Conservation (phyloP, 805 yeast genomes). For the Candida sphagnicola region DNA sequence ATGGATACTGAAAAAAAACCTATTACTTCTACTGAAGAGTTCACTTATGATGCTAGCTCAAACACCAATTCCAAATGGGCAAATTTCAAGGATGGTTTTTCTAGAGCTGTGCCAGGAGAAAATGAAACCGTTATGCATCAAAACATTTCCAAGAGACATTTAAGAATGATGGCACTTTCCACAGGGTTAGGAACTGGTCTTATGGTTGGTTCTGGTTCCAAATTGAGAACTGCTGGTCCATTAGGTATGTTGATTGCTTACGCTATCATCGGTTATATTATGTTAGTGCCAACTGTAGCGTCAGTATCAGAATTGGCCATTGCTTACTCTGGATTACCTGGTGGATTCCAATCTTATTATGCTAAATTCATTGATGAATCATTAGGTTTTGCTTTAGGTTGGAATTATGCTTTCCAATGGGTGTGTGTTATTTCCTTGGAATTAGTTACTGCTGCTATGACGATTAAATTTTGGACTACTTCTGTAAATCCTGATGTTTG, state of each 20-base stretch:
- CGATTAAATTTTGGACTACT: slow-evolving; percentile 53
- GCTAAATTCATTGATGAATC: slow-evolving; percentile 35
- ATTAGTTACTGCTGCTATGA: slow-evolving; percentile 60
- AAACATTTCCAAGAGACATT: slow-evolving; percentile 22
- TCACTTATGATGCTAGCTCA: slow-evolving; percentile 5
- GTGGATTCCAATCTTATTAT: slow-evolving; percentile 61
- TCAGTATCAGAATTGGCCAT: slow-evolving; percentile 51
- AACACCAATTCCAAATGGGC: slow-evolving; percentile 14
- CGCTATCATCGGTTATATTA: slow-evolving; percentile 28
- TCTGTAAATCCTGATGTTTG: slow-evolving; percentile 52
- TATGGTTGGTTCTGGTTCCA: slow-evolving; percentile 36
- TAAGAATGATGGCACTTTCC: slow-evolving; percentile 24
- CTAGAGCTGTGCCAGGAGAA: slow-evolving; percentile 19
- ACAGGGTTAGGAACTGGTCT: slow-evolving; percentile 44
- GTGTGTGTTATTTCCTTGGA: slow-evolving; percentile 59
- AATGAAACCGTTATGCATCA: slow-evolving; percentile 6
- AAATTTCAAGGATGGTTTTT: slow-evolving; percentile 22
- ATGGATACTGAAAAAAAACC: slow-evolving; percentile 6
- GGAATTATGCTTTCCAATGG: slow-evolving; percentile 58
- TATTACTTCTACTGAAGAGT: slow-evolving; percentile 4
- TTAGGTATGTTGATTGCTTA: slow-evolving; percentile 30
- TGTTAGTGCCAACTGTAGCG: slow-evolving; percentile 32
- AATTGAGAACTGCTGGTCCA: slow-evolving; percentile 36
- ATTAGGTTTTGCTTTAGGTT: slow-evolving; percentile 34
- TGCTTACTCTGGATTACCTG: slow-evolving; percentile 51